phyloP scores from a whole-genome alignment of 1,139 yeast species.

The Suhomyces panamericanus region DNA sequence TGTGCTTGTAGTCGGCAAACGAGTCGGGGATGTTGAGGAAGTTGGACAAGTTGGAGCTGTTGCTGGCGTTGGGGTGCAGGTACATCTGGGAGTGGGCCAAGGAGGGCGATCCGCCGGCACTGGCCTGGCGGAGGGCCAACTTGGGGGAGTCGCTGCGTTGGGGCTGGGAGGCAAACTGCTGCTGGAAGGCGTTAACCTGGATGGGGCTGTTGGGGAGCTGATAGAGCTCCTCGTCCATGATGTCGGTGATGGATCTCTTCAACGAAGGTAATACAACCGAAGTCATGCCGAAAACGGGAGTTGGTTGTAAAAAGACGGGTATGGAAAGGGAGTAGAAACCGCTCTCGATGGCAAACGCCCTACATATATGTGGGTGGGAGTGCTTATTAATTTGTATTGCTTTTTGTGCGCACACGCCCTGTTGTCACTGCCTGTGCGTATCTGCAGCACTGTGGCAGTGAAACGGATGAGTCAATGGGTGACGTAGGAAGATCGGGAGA shows the following conservation, averaged over 20 bases:
- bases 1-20: constrained; percentile 30
- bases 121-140: constrained; percentile 10
- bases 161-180: constrained; percentile 7
- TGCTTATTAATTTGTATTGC: constrained; percentile 15
- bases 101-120: constrained; percentile 22
- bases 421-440: background rate
- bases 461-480: constrained; percentile 3
- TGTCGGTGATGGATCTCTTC: constrained; percentile 57
- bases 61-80: constrained; percentile 16
- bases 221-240: constrained; percentile 65
- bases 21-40: constrained; percentile 35
- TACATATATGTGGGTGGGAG: constrained; percentile 9
- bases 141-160: constrained; percentile 14
- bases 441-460: constrained; percentile 4
- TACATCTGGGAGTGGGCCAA: constrained; percentile 18
- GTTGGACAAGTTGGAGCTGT: constrained; percentile 25
- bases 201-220: constrained; percentile 39
- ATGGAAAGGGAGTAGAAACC: too few species aligned
- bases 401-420: constrained; percentile 11
- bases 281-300: constrained; percentile 31
- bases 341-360: constrained; percentile 15
- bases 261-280: constrained; percentile 50
- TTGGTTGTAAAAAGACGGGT: constrained; percentile 3
- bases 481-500: constrained; percentile 1
- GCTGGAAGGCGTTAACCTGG: constrained; percentile 11